Evolutionary conservation across 768 basidiomycete species (phyloP).

Genomic region (Boletus tomentosulus): DNA sequence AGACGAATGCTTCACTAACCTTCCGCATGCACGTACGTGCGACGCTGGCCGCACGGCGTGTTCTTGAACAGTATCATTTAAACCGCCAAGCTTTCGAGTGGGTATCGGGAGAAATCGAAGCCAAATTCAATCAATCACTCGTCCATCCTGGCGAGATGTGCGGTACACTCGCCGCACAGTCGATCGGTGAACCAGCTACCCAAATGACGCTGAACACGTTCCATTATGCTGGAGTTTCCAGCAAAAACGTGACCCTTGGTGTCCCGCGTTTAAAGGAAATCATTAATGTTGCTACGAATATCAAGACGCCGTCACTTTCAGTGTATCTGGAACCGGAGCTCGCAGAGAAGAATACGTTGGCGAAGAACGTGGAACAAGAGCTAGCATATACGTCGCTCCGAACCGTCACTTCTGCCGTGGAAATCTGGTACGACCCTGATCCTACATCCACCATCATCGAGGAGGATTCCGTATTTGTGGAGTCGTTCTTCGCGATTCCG

Average conservation of each 20-base stretch:
- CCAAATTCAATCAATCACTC: slow-evolving; percentile 91
- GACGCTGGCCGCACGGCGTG: slow-evolving; percentile 80
- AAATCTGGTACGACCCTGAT: slow-evolving; percentile 98
- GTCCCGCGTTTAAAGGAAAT: slow-evolving; percentile 99
- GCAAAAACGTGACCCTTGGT: slow-evolving; percentile 98
- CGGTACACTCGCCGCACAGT: slow-evolving; percentile 95
- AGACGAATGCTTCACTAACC: slow-evolving; percentile 83
- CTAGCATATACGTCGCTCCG: slow-evolving; percentile 91
- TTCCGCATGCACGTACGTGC: slow-evolving; percentile 94
- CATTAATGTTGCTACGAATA: slow-evolving; percentile 97
- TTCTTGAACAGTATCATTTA: slow-evolving; percentile 84
- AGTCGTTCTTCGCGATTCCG: slow-evolving; percentile 98
- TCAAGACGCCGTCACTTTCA: slow-evolving; percentile 96
- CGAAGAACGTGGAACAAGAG: slow-evolving; percentile 90
- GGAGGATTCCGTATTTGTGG: slow-evolving; percentile 93
- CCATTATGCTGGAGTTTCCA: slow-evolving; percentile 99
- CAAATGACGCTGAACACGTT: slow-evolving; percentile 99
- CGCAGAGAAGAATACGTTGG: slow-evolving; percentile 53
- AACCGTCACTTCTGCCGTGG: slow-evolving; percentile 91
- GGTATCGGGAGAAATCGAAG: slow-evolving; percentile 92
- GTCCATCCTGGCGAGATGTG: slow-evolving; percentile 99
- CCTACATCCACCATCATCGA: slow-evolving; percentile 91
- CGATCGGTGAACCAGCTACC: slow-evolving; percentile 98
- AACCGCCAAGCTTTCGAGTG: slow-evolving; percentile 95
- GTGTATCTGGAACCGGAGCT: slow-evolving; percentile 81